Percentiles rank a stretch among this genome's conserved stretches.
Conservation (phyloP, 495 filamentous ascomycete genomes). For the Aspergillus diversus region DNA sequence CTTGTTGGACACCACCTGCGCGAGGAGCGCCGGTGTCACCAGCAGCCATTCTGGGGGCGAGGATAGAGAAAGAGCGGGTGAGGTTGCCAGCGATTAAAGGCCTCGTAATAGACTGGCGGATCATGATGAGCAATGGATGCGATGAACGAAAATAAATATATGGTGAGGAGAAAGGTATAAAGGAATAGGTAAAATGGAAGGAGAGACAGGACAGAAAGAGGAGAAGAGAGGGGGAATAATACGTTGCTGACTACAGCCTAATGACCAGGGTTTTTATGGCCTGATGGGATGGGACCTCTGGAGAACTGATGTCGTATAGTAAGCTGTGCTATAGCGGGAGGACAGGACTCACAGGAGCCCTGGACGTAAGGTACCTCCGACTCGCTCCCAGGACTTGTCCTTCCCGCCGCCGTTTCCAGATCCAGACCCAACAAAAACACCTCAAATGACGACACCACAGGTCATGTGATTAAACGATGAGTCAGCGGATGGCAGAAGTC, state of each 20-base stretch:
- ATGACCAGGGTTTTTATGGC: slow-evolving; percentile 2
- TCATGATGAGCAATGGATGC: slow-evolving; percentile 54
- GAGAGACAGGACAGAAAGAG: background rate
- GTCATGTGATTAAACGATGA: slow-evolving; percentile 28
- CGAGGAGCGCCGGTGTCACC: slow-evolving; percentile 72
- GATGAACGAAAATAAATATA: slow-evolving; percentile 7
- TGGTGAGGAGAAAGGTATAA: slow-evolving; percentile 6
- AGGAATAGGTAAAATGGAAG: background rate
- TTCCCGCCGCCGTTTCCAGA: background rate
- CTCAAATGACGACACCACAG: slow-evolving; percentile 23
- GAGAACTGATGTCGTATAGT: no score
- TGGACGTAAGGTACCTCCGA: no score
- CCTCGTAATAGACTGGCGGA: slow-evolving; percentile 65
- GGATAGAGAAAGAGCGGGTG: slow-evolving; percentile 65
- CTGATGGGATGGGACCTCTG: background rate
- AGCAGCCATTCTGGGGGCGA: slow-evolving; percentile 62
- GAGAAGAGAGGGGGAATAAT: background rate
- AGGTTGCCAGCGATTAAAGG: slow-evolving; percentile 56
- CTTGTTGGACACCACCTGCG: slow-evolving; percentile 37
- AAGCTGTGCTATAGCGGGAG: no score
- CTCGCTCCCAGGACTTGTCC: no score
- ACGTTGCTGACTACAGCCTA: background rate
- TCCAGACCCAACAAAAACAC: background rate
- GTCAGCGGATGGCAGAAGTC: slow-evolving; percentile 18
- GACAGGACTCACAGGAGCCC: no score